These are phyloP conservation scores for Nepenthes gracilis DNA, from an alignment of 148 eudicot genomes.

Conservation along the genomic window DNA sequence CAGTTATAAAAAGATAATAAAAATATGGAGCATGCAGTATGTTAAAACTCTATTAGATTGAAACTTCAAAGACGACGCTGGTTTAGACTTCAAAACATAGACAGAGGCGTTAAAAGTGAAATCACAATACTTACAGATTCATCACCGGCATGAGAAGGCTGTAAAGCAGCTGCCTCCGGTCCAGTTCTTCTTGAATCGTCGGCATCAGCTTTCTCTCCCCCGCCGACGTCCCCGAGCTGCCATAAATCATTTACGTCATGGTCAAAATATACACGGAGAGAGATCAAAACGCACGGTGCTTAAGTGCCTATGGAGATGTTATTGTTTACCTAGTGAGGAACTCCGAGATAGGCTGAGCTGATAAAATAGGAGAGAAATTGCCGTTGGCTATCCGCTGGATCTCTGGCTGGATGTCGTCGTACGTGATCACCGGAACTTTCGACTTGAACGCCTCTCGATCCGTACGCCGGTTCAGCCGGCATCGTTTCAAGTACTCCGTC, in stretches of 20 bases:
- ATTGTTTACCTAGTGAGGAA: conserved; percentile 48
- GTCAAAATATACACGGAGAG: background rate
- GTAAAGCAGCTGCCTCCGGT: conserved; percentile 38
- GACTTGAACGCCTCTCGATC: conserved; percentile 31
- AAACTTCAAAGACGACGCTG: too few species aligned
- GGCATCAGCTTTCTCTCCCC: conserved; percentile 72
- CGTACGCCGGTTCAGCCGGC: conserved; percentile 15
- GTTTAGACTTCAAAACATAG: too few species aligned
- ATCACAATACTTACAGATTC: conserved; percentile 26
- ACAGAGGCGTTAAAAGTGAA: too few species aligned
- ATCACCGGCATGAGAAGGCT: conserved; percentile 65
- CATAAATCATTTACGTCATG: background rate
- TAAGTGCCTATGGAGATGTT: too few species aligned
- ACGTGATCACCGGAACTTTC: conserved; percentile 37
- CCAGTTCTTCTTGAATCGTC: conserved; percentile 44
- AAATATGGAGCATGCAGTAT: too few species aligned
- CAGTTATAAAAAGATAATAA: too few species aligned
- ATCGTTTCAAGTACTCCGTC: conserved; percentile 41
- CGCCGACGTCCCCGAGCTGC: conserved; percentile 57
- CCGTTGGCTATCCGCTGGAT: conserved; percentile 64
- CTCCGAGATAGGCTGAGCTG: conserved; percentile 48
- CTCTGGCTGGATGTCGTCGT: conserved; percentile 46
- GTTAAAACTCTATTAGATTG: too few species aligned
- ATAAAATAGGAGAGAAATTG: conserved; percentile 50
- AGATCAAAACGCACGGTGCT: too few species aligned